These are phyloP conservation scores for Fraxinus sp. DNA, from an alignment of 305 asterid species.

Conservation along the genomic window DNA sequence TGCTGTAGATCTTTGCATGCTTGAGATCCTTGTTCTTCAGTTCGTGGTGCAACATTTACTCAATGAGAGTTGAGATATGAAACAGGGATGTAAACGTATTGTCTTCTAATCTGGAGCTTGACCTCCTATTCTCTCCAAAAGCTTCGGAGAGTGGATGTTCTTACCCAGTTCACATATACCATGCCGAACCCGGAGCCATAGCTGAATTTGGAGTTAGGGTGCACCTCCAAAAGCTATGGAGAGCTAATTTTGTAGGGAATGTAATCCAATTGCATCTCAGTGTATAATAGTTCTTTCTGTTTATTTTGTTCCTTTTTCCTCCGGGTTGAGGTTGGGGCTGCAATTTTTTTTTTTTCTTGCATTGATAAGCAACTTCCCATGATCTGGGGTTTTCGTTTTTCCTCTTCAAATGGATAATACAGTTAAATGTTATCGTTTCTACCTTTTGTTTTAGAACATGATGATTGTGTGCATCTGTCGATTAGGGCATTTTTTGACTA, in stretches of 20 bases:
- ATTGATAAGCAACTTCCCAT: neutral
- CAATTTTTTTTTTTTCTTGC: neutral
- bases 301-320: neutral
- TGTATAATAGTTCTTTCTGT: neutral
- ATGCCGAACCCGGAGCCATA: neutral
- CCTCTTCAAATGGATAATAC: neutral
- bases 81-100: neutral
- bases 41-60: slow-evolving; percentile 31
- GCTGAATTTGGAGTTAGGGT: neutral
- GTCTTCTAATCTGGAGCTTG: neutral
- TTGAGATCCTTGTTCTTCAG: slow-evolving; percentile 32
- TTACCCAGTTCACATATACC: neutral
- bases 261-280: neutral
- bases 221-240: neutral
- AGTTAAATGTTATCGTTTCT: neutral
- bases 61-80: slow-evolving; percentile 14
- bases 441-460: neutral
- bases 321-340: neutral
- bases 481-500: neutral
- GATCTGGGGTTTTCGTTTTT: neutral
- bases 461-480: neutral
- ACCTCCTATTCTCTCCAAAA: neutral
- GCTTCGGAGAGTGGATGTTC: neutral
- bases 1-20: slow-evolving; percentile 26
- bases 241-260: slow-evolving; percentile 1